Evolutionary conservation across 2,329 filamentous ascomycete species (phyloP).

Genomic region (Acrodontium crateriforme): DNA sequence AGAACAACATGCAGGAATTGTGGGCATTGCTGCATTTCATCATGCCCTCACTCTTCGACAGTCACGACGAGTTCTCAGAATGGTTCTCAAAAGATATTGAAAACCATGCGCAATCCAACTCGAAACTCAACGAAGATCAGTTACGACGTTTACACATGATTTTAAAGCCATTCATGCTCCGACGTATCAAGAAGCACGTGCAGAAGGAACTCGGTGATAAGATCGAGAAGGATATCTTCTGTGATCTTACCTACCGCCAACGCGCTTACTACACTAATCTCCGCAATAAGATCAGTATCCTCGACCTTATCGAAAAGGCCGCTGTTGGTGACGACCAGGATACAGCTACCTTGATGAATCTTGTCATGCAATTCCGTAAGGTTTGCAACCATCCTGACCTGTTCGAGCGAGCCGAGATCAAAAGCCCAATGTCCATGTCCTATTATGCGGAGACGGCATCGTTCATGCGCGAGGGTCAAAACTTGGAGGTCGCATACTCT

Average conservation of each 20-base stretch:
- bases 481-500: constrained; percentile 73
- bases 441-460: constrained; percentile 91
- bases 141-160: constrained; percentile 97
- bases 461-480: constrained; percentile 76
- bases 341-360: constrained; percentile 92
- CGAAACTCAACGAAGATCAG: constrained; percentile 98
- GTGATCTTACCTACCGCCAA: constrained; percentile 90
- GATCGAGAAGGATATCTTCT: constrained; percentile 93
- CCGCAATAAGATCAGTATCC: constrained; percentile 93
- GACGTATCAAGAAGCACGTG: constrained; percentile 98
- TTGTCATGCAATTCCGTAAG: constrained; percentile 99
- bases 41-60: constrained; percentile 98
- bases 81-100: constrained; percentile 96
- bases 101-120: constrained; percentile 95
- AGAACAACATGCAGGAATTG: constrained; percentile 99
- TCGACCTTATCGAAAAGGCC: constrained; percentile 96
- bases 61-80: constrained; percentile 82
- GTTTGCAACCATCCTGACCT: constrained; percentile 97
- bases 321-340: constrained; percentile 89
- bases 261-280: constrained; percentile 85
- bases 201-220: constrained; percentile 98
- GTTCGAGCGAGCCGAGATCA: constrained; percentile 87
- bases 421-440: constrained; percentile 69
- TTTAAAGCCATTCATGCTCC: constrained; percentile 96
- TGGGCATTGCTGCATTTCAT: constrained; percentile 98